These are phyloP conservation scores for Coccomyxa sp. DNA, from an alignment of 139 green algal genomes.

Conservation along the genomic window DNA sequence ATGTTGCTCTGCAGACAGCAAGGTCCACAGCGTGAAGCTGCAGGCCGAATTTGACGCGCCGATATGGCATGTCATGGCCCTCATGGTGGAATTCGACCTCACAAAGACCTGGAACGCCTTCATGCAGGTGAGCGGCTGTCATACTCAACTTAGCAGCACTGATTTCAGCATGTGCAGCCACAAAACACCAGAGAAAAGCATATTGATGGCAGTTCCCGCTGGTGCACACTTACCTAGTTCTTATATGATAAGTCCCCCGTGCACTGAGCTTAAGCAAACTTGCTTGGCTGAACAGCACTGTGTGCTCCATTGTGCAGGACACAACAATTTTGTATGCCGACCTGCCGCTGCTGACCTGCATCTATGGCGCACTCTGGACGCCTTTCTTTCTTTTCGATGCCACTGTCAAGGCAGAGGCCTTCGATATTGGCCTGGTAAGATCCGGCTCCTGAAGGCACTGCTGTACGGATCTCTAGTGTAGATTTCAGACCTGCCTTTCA, in stretches of 20 bases:
- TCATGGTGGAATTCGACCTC: slow-evolving; percentile 41
- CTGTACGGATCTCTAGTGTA: background rate
- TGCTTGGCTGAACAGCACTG: background rate
- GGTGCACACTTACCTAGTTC: background rate
- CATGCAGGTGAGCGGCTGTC: background rate
- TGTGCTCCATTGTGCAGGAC: background rate
- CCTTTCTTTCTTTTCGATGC: background rate
- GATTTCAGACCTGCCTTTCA: background rate
- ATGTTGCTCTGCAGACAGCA: no score
- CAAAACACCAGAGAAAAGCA: background rate
- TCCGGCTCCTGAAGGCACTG: background rate
- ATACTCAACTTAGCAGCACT: background rate
- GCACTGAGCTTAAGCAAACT: background rate
- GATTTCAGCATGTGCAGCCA: background rate
- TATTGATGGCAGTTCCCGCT: background rate
- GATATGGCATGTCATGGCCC: slow-evolving; percentile 25
- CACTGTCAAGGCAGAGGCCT: background rate
- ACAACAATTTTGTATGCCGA: background rate
- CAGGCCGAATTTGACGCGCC: no score
- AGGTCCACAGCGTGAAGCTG: no score
- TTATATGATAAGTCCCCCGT: no score
- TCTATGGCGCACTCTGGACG: background rate
- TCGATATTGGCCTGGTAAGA: background rate
- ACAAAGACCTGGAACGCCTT: slow-evolving; percentile 32
- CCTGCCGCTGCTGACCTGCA: background rate